Conservation (phyloP, 2,329 filamentous ascomycete genomes). For the Elsinoe batatas region DNA sequence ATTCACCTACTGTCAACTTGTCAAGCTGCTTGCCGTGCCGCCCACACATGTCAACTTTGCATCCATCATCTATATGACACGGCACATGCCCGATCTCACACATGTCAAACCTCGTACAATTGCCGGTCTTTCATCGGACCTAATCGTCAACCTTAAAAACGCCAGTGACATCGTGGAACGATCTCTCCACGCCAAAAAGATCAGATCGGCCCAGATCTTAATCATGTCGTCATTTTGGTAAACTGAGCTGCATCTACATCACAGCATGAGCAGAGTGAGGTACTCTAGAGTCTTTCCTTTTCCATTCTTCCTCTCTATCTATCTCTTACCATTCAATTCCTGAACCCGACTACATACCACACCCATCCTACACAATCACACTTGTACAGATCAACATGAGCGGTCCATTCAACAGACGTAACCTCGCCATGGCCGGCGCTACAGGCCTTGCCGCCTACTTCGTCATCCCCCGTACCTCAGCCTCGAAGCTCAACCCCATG, state of each 20-base stretch:
- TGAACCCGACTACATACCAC: background rate
- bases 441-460: constrained; percentile 20
- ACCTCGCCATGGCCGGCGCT: constrained; percentile 23
- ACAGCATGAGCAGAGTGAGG: background rate
- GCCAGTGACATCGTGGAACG: constrained; percentile 4
- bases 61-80: background rate
- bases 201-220: constrained; percentile 3
- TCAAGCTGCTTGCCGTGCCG: background rate
- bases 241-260: background rate
- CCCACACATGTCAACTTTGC: background rate
- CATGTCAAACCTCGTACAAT: background rate
- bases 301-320: background rate
- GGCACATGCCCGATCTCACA: background rate
- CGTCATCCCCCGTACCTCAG: constrained; percentile 16
- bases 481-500: constrained; percentile 20
- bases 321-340: background rate
- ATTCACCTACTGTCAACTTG: too few species aligned
- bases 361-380: too few species aligned
- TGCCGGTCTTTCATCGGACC: background rate
- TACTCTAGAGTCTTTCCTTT: background rate
- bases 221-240: constrained; percentile 12
- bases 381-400: constrained; percentile 10
- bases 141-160: background rate
- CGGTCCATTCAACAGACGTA: constrained; percentile 22
- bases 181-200: background rate